Evolutionary conservation across 2,329 filamentous ascomycete genomes (phyloP).

Genomic region (Trichoderma sp.): DNA sequence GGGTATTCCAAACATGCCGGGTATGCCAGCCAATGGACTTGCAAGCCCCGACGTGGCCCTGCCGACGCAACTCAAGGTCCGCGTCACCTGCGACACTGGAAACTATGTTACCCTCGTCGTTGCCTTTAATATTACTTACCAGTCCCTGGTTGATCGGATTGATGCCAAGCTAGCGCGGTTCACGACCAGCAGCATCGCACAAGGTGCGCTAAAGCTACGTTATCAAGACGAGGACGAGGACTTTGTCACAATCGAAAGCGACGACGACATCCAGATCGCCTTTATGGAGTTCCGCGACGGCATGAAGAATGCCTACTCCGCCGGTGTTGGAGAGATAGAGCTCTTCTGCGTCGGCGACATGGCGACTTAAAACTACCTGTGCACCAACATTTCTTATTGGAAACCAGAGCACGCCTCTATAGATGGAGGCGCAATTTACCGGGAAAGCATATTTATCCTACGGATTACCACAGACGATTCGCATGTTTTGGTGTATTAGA

Average conservation of each 20-base stretch:
- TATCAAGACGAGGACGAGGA: slow-evolving; percentile 93
- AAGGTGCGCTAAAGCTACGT: slow-evolving; percentile 78
- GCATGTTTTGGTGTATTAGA: slow-evolving; percentile 34
- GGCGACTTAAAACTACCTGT: slow-evolving; percentile 23
- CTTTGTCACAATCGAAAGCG: slow-evolving; percentile 87
- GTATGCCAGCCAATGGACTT: slow-evolving; percentile 29
- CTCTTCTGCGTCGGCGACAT: slow-evolving; percentile 68
- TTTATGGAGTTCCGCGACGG: slow-evolving; percentile 91
- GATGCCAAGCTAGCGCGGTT: slow-evolving; percentile 90
- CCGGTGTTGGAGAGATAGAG: slow-evolving; percentile 84
- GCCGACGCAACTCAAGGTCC: slow-evolving; percentile 85
- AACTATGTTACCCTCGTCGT: slow-evolving; percentile 96
- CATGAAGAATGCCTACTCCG: slow-evolving; percentile 53
- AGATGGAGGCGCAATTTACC: background rate
- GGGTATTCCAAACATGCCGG: background rate
- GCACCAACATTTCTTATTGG: slow-evolving; percentile 9
- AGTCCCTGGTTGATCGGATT: slow-evolving; percentile 89
- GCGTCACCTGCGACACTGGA: slow-evolving; percentile 80
- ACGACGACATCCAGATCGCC: slow-evolving; percentile 94
- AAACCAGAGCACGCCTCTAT: background rate
- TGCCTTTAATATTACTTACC: slow-evolving; percentile 90
- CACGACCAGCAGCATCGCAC: slow-evolving; percentile 78
- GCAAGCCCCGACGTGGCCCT: slow-evolving; percentile 51
- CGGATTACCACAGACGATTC: slow-evolving; percentile 25
- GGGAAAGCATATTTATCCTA: slow-evolving; percentile 5